Conservation (phyloP, 768 basidiomycete genomes). For the Boletus insuetus region DNA sequence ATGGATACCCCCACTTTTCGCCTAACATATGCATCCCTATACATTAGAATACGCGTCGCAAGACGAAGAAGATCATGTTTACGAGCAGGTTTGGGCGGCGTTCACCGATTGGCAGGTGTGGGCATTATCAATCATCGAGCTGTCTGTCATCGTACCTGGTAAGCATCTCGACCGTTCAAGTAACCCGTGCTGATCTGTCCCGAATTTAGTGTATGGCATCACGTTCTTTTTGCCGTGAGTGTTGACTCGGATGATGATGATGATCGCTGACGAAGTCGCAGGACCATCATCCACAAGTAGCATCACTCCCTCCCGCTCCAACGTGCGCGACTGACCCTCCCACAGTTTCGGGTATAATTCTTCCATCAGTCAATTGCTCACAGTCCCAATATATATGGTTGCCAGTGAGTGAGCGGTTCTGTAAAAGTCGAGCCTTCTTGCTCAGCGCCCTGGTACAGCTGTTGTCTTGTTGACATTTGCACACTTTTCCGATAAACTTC, state of each 20-base stretch:
- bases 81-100: background rate
- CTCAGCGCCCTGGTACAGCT: background rate
- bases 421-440: background rate
- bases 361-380: background rate
- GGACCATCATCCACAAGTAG: slow-evolving; percentile 2
- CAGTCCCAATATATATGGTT: background rate
- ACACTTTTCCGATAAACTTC: slow-evolving; percentile 1
- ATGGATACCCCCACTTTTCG: background rate
- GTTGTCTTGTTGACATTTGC: background rate
- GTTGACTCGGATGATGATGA: background rate
- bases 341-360: background rate
- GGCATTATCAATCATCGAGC: background rate
- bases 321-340: background rate
- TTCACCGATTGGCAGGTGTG: slow-evolving; percentile 6
- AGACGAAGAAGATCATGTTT: background rate
- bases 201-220: slow-evolving; percentile 1
- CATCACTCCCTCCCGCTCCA: background rate
- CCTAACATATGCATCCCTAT: background rate
- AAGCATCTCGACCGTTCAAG: background rate
- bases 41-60: background rate
- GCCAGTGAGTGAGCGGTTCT: background rate
- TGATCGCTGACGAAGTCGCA: background rate
- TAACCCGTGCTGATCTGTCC: background rate
- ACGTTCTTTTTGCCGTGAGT: slow-evolving; percentile 4
- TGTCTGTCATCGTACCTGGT: background rate